A percentile compares a stretch with the other conserved stretches of the same genome.
Conservation (phyloP, 2,329 filamentous ascomycete genomes). For the Chaetomiaceae sp. region DNA sequence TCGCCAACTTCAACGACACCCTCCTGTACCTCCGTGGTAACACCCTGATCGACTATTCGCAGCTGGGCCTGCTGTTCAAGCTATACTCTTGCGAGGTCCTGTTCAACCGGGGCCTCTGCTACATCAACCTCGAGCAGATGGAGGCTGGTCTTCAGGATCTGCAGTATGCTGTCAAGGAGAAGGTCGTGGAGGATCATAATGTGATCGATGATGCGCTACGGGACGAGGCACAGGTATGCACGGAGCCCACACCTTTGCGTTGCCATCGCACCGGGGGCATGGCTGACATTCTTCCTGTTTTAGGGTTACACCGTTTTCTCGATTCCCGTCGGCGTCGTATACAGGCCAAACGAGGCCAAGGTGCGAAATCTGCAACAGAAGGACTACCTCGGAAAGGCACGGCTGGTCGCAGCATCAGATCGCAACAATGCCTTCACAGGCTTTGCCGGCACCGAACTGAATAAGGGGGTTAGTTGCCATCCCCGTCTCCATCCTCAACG, state of each 20-base stretch:
- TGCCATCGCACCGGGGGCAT: too few relatives aligned
- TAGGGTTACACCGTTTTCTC: constrained; percentile 98
- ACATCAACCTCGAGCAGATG: constrained; percentile 92
- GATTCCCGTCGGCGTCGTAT: constrained; percentile 91
- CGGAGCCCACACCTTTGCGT: neutral
- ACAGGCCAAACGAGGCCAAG: constrained; percentile 93
- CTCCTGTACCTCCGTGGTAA: constrained; percentile 91
- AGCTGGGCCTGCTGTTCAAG: constrained; percentile 91
- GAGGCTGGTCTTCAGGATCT: constrained; percentile 89
- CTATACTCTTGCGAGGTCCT: constrained; percentile 95
- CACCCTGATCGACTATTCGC: constrained; percentile 96
- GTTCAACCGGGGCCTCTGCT: constrained; percentile 95
- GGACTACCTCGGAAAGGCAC: constrained; percentile 95
- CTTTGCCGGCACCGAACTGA: constrained; percentile 73
- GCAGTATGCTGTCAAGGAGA: constrained; percentile 86
- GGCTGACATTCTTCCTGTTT: constrained; percentile 1
- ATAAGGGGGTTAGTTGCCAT: constrained; percentile 50
- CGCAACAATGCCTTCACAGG: constrained; percentile 75
- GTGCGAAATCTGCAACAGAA: constrained; percentile 98
- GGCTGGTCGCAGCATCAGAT: constrained; percentile 83
- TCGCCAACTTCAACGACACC: constrained; percentile 98
- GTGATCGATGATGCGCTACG: constrained; percentile 96
- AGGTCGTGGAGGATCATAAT: constrained; percentile 92
- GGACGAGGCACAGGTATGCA: constrained; percentile 76
- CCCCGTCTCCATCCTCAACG: neutral